phyloP scores from a whole-genome alignment of 768 basidiomycete genomes.

The Hygrophoropsis aurantiaca region DNA sequence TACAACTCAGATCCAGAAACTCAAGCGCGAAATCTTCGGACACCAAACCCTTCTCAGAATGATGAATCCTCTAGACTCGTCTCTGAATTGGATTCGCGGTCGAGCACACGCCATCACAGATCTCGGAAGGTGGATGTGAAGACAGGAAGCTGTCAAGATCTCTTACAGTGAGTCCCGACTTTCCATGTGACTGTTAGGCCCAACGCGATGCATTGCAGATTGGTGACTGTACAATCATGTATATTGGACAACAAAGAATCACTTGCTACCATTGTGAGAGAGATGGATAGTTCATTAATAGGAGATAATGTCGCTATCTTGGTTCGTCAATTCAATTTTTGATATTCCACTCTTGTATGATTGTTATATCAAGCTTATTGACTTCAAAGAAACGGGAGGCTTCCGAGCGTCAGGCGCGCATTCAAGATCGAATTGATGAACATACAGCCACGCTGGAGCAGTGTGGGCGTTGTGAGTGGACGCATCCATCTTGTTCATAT shows the following conservation, averaged over 20 bases:
- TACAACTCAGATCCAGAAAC: constrained; percentile 76
- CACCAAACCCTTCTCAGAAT: constrained; percentile 14
- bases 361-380: constrained; percentile 27
- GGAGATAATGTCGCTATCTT: constrained; percentile 38
- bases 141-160: constrained; percentile 65
- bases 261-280: constrained; percentile 45
- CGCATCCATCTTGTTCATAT: neutral
- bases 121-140: constrained; percentile 30
- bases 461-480: constrained; percentile 46
- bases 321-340: constrained; percentile 35
- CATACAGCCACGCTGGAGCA: constrained; percentile 41
- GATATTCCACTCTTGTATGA: constrained; percentile 3
- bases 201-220: constrained; percentile 32
- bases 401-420: constrained; percentile 59
- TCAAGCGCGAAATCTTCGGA: constrained; percentile 43
- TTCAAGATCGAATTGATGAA: constrained; percentile 50
- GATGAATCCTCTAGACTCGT: neutral
- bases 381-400: constrained; percentile 62
- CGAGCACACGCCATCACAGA: constrained; percentile 14
- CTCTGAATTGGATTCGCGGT: neutral
- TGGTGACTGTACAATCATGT: constrained; percentile 51
- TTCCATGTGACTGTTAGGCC: constrained; percentile 4
- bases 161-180: constrained; percentile 58
- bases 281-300: constrained; percentile 48
- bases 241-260: constrained; percentile 52